These are phyloP conservation scores for Endothia cerciana DNA, from an alignment of 2,329 filamentous ascomycete species.

Conservation along the genomic window DNA sequence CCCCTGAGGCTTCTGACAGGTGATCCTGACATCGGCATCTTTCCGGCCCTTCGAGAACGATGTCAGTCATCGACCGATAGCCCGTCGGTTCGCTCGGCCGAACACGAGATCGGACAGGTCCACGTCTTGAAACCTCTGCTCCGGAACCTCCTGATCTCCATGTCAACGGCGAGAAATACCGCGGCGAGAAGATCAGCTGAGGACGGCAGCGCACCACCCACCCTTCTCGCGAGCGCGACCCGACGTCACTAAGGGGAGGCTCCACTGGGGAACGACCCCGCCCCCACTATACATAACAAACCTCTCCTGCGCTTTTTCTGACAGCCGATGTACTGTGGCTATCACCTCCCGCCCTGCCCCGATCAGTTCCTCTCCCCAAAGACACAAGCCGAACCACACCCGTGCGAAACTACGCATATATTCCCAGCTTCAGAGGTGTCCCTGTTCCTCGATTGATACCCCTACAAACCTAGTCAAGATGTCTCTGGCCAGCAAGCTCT, in stretches of 20 bases:
- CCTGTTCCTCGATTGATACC: constrained; percentile 29
- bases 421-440: constrained; percentile 26
- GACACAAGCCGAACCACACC: constrained; percentile 12
- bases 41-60: not conserved
- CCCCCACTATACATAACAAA: constrained; percentile 19
- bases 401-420: constrained; percentile 21
- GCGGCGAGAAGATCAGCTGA: constrained; percentile 25
- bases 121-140: constrained; percentile 15
- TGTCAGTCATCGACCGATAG: not conserved
- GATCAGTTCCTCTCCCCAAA: constrained; percentile 32
- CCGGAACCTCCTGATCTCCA: constrained; percentile 25
- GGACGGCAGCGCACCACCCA: constrained; percentile 18
- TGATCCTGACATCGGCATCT: not conserved
- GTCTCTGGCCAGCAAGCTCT: constrained; percentile 99
- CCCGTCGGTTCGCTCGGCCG: constrained; percentile 13
- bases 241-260: constrained; percentile 25
- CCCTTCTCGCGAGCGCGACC: not conserved
- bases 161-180: constrained; percentile 29
- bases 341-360: constrained; percentile 6
- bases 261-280: constrained; percentile 27
- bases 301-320: constrained; percentile 5
- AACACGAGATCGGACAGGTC: constrained; percentile 21
- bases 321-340: constrained; percentile 13
- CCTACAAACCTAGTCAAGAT: constrained; percentile 56
- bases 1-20: not conserved